Evolutionary conservation across 2,329 filamentous ascomycete species (phyloP), one percentile per base, ranked within the genome.

Genomic region (Colletotrichum sp.): DNA sequence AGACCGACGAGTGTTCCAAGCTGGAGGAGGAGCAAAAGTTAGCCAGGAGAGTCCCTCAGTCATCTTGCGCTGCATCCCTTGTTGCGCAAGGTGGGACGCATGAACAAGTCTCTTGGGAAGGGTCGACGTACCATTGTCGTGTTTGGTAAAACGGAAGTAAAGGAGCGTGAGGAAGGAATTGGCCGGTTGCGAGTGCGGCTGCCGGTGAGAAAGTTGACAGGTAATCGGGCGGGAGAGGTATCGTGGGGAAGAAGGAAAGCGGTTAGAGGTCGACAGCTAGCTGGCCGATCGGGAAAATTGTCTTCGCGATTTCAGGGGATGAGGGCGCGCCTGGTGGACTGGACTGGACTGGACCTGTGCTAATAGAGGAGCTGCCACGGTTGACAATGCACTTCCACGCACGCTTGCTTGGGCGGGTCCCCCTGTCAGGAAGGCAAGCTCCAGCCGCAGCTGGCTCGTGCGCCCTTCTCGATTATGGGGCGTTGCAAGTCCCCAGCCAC

Each of bases 1-100:
- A 91, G 87, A 82, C 90, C 90, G 81, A 91, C 88, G 82, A 92
- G 90, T 91, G 95, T 96, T 90, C 98, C 97, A 87, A 98, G 94
- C 97, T 99, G 84, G 16, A 31, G 47, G 11, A 62, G 57, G n/a
- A 51, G 69, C 62, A 54, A 21, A 34, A 57, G 66, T 73, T 71
- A 72, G 65, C 58, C 54, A 66, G 11, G 34, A 29, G 51, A 15
- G 5, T 33, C 3, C n/a, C 31, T 18, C 31, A 8, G 38, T 36
- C 33, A 27, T 36, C 12, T 21, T 16, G 61, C 66, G 31, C 34
- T 31, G 27, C 29, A 63, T 66, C 69, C 68, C 72, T 66, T 74
- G 63, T 33, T 67, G 63, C 33, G 43, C 72, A 63, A 62, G 62
- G 63, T 62, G 68, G 57, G 34, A 34, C 29, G 33, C 34, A 27